A percentile compares a stretch with the other conserved stretches of the same genome.
These are phyloP conservation scores for Knufia petricola DNA, from an alignment of 2,329 filamentous ascomycete species.

Conservation along the genomic window DNA sequence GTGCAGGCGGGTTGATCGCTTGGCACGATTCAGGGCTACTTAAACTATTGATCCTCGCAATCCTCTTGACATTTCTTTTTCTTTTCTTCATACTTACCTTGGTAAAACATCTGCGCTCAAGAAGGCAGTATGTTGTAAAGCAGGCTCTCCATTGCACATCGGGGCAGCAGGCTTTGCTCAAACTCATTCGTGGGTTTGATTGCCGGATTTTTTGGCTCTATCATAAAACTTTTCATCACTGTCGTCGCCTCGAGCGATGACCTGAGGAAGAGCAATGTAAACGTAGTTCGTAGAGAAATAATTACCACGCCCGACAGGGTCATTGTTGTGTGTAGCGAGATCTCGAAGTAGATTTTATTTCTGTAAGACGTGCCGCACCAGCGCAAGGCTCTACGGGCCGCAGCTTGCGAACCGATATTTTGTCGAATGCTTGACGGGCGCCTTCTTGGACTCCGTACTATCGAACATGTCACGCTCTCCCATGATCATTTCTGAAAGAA, in stretches of 20 bases:
- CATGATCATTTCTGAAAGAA: not conserved
- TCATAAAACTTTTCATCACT: conserved; percentile 22
- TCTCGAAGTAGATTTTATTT: no score
- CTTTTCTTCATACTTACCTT: conserved; percentile 14
- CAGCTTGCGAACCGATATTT: no score
- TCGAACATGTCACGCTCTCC: no score
- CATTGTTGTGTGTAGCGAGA: no score
- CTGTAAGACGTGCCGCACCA: no score
- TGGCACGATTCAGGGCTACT: not conserved
- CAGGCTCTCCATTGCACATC: conserved; percentile 16
- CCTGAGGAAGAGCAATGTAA: conserved; percentile 25
- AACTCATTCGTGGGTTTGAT: conserved; percentile 25
- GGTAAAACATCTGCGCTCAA: conserved; percentile 10
- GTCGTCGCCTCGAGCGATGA: conserved; percentile 19
- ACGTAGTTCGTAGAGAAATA: no score
- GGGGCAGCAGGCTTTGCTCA: conserved; percentile 16
- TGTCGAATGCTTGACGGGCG: no score
- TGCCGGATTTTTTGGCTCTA: conserved; percentile 24
- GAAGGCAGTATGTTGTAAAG: conserved; percentile 10
- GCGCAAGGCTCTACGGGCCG: no score
- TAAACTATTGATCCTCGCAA: not conserved
- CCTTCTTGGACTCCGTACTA: no score
- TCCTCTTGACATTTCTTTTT: no score
- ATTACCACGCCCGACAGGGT: no score
- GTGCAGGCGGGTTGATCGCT: not conserved